Evolutionary conservation across 2,329 filamentous ascomycete species (phyloP).

Genomic region (Nemania sp.): DNA sequence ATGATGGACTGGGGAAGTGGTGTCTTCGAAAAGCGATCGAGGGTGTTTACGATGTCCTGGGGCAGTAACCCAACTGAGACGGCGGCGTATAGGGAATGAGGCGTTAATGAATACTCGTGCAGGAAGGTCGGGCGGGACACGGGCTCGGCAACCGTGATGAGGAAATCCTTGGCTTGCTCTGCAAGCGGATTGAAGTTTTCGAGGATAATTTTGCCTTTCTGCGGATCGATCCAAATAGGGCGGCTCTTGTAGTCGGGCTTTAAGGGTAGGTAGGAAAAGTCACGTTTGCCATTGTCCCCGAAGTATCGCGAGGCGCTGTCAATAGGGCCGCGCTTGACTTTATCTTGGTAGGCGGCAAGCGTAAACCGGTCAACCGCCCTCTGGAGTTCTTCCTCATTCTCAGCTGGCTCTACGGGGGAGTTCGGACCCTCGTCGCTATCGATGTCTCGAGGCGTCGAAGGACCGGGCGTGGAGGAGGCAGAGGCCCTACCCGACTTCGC

Average conservation of each 20-base stretch:
- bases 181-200: conserved; percentile 94
- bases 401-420: conserved; percentile 58
- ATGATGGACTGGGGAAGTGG: conserved; percentile 84
- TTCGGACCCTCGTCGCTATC: conserved; percentile 62
- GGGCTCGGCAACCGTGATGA: conserved; percentile 96
- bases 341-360: conserved; percentile 63
- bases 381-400: conserved; percentile 66
- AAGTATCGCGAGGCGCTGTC: conserved; percentile 60
- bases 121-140: conserved; percentile 89
- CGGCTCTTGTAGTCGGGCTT: conserved; percentile 92
- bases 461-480: conserved; percentile 70
- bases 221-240: conserved; percentile 92
- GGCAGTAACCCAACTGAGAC: conserved; percentile 94
- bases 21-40: conserved; percentile 91
- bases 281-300: conserved; percentile 61
- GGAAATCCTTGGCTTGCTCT: conserved; percentile 88
- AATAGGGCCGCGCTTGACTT: conserved; percentile 54
- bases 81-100: conserved; percentile 93
- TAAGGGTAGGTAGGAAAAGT: conserved; percentile 84
- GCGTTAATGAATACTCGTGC: conserved; percentile 92
- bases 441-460: conserved; percentile 69
- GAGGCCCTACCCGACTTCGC: conserved; percentile 69
- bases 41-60: conserved; percentile 87
- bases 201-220: conserved; percentile 86
- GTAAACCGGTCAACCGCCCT: conserved; percentile 72